These are phyloP conservation scores for Penicillium bialowiezense DNA, from an alignment of 495 filamentous ascomycete genomes.

Conservation along the genomic window DNA sequence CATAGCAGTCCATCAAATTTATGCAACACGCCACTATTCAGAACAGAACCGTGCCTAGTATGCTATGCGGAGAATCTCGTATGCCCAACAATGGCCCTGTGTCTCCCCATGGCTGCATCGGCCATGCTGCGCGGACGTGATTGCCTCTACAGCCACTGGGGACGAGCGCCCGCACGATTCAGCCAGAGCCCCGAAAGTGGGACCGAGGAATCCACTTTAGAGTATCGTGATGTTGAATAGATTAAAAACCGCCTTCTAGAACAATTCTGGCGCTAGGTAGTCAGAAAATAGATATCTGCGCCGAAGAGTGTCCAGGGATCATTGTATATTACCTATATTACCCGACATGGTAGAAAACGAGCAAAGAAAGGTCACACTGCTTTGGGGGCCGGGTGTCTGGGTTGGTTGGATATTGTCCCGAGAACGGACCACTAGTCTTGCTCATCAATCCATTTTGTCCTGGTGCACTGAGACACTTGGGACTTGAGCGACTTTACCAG, in stretches of 20 bases:
- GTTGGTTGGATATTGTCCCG: conserved; percentile 20
- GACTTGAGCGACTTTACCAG: no score
- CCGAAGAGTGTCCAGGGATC: not conserved
- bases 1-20: not conserved
- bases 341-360: not conserved
- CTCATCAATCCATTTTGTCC: not conserved
- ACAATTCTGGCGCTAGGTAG: not conserved
- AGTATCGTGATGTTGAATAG: not conserved
- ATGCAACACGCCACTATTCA: not conserved
- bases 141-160: not conserved
- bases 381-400: conserved; percentile 3
- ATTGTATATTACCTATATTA: conserved; percentile 11
- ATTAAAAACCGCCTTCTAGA: conserved; percentile 10
- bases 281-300: not conserved
- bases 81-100: not conserved
- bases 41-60: not conserved
- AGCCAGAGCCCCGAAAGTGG: conserved; percentile 2
- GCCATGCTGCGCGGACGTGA: not conserved
- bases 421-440: conserved; percentile 2
- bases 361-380: conserved; percentile 1
- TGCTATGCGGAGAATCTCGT: not conserved
- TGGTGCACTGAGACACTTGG: not conserved
- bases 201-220: conserved; percentile 1
- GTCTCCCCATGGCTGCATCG: not conserved
- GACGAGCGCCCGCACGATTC: conserved; percentile 2